A percentile compares a stretch with the other conserved stretches of the same genome.
These are phyloP conservation scores for Tricholoma furcatifolium DNA, from an alignment of 768 basidiomycete species.

Conservation along the genomic window DNA sequence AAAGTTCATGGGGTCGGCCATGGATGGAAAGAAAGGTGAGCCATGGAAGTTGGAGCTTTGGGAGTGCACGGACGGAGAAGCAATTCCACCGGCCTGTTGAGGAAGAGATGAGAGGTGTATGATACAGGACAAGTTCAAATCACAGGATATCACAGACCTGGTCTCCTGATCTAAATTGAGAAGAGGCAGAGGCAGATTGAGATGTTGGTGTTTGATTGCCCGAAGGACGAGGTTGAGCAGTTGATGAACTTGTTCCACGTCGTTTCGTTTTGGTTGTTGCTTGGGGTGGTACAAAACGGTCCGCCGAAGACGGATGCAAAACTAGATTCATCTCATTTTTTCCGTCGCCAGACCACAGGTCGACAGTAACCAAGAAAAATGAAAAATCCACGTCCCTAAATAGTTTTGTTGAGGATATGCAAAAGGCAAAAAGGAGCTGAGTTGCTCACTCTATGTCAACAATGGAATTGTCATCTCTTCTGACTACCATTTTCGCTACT, in stretches of 20 bases:
- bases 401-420: background rate
- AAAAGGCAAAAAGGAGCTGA: slow-evolving; percentile 3
- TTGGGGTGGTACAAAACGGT: slow-evolving; percentile 64
- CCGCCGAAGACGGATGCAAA: slow-evolving; percentile 77
- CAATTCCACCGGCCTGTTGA: slow-evolving; percentile 20
- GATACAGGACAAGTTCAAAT: slow-evolving; percentile 6
- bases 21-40: slow-evolving; percentile 44
- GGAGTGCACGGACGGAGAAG: slow-evolving; percentile 38
- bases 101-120: slow-evolving; percentile 6
- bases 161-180: slow-evolving; percentile 40
- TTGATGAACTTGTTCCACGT: slow-evolving; percentile 38
- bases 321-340: slow-evolving; percentile 87
- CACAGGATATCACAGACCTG: slow-evolving; percentile 35
- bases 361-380: slow-evolving; percentile 90
- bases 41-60: slow-evolving; percentile 38
- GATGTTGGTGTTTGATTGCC: slow-evolving; percentile 48
- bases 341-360: slow-evolving; percentile 86
- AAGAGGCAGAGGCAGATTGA: slow-evolving; percentile 47
- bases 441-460: slow-evolving; percentile 74
- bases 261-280: slow-evolving; percentile 39
- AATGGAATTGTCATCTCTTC: slow-evolving; percentile 60
- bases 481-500: slow-evolving; percentile 79
- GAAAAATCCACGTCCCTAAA: slow-evolving; percentile 80
- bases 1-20: slow-evolving; percentile 40
- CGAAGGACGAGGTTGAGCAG: slow-evolving; percentile 32